Base-by-base conservation (phyloP, 208 protist species). In the Leishmania guyanensis region DNA sequence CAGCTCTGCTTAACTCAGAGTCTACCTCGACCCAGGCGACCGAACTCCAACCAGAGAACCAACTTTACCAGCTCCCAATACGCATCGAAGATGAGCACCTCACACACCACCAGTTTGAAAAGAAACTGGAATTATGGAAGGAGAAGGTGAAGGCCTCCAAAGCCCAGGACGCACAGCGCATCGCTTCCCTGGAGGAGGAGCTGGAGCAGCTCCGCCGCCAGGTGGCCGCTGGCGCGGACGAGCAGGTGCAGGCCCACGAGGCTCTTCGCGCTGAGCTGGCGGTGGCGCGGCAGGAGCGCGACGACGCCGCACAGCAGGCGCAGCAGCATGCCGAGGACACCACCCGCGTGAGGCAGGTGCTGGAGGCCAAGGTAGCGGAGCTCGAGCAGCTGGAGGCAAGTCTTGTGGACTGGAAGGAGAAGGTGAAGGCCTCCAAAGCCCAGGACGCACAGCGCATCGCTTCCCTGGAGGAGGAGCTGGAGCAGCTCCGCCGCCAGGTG, bases 91-190 rank as follows among this genome's bases (percentile, higher is more conserved):
- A 89, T 12, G 82, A 84, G 53, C 76, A 69, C 20, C 64, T 81
- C 2, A 83, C 72, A 1, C 48, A 64, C 9, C 71, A 66, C 0
- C 77, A 84, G 29, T 83, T 86, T 39, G 68, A 83, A 54, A 79
- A 86, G 60, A 82, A 84, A 26, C 65, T 90, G 1, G 83, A 85
- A 1, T 26, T 62, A 8, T 90, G 86, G 86, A 87, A 90, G 72
- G 33, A 75, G 53, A 78, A 29, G 22, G 33, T 94, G 39, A 86
- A 90, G 54, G 76, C 80, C 0, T 82, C 83, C 0, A 96, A 96
- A 58, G 48, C 86, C 0, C 54, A 72, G 0, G 93, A 96, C 65
- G 66, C 43, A 2, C 80, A 90, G 77, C 72, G 69, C 1, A 90
- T 91, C 46, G 60, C 76, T 5, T 10, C 69, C 9, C 64, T 87